A percentile compares a stretch with the other conserved stretches of the same genome.
phyloP scores from a whole-genome alignment of 805 yeast species.

The Saturnispora zaruensis region DNA sequence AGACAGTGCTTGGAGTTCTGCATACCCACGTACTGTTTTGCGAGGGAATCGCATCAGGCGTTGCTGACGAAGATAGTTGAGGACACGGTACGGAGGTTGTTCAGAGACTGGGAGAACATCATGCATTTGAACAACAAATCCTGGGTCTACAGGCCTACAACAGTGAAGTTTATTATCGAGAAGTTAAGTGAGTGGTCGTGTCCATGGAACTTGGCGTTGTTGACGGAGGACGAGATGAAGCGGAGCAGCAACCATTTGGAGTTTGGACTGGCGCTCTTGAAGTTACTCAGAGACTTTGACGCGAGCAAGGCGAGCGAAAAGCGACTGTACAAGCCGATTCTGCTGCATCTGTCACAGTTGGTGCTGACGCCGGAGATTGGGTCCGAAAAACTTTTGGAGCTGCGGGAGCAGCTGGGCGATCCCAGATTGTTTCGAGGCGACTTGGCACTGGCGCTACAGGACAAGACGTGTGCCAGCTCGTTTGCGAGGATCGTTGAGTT shows the following conservation, averaged over 20 bases:
- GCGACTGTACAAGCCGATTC: conserved; percentile 42
- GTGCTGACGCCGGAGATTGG: conserved; percentile 29
- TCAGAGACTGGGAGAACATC: conserved; percentile 32
- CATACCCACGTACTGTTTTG: conserved; percentile 78
- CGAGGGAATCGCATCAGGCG: conserved; percentile 64
- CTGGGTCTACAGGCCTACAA: conserved; percentile 22
- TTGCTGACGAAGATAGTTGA: conserved; percentile 54
- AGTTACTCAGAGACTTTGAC: conserved; percentile 39
- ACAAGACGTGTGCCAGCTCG: conserved; percentile 5
- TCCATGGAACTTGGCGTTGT: conserved; percentile 54
- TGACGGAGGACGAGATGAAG: conserved; percentile 32
- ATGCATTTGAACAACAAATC: conserved; percentile 30
- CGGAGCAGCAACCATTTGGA: conserved; percentile 46
- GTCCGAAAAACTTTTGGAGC: conserved; percentile 16
- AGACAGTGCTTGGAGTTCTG: conserved; percentile 80
- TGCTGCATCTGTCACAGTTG: conserved; percentile 43
- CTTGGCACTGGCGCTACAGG: conserved; percentile 18
- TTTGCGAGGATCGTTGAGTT: conserved; percentile 4
- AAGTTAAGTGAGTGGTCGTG: conserved; percentile 82
- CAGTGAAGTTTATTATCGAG: conserved; percentile 50
- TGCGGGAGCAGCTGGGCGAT: conserved; percentile 17
- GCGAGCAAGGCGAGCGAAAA: conserved; percentile 42
- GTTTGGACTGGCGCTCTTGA: conserved; percentile 47
- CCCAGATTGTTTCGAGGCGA: conserved; percentile 23
- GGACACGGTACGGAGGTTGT: conserved; percentile 55